Base-by-base conservation (phyloP, 2,329 filamentous ascomycete genomes). In the Fusarium sp. region DNA sequence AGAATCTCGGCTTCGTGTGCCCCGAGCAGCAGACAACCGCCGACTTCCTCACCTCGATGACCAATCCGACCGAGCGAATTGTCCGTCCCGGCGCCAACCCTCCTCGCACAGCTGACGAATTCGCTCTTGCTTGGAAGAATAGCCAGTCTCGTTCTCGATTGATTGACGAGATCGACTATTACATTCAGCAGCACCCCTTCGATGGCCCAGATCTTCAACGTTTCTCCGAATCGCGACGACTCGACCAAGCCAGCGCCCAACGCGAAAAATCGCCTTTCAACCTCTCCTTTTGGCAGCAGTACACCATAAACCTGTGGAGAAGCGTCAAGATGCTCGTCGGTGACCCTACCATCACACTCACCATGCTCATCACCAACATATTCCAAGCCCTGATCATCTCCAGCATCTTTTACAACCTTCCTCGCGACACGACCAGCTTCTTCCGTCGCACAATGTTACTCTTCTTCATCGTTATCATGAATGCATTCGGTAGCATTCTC, bases 31-130 rank as follows among this genome's bases (percentile, higher is more conserved):
- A 90, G 69, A 93, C 91, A 0, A 92, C 90, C 1, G 88, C 91
- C 3, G 91, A 93, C 74, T 93, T 93, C 77, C 79, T 93, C 25
- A 93, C 72, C 1, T 84, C 84, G 0, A 82, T 87, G 38, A 86
- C 84, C 1, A 78, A 74, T 15, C 76, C 78, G 1, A 60, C 67
- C 3, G 80, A 82, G 58, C 77, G 80, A 18, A 46, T 77, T 15
- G 59, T 79, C 16, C 76, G 73, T 6, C 74, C 72, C 4, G 80
- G 80, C 1, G 70, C 72, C 20, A 76, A 67, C 6, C 76, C 78
- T 3, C 80, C 80, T 1, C 71, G 78, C 20, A 80, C 78, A 1
- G 69, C 80, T 0, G 78, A 81, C 13, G 80, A 81, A 32, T 80
- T 81, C 24, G 78, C 75, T 4, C 67, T 72, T 11, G 70, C 67